phyloP scores from a whole-genome alignment of 805 yeast species.

The Ogataea ramenticola region DNA sequence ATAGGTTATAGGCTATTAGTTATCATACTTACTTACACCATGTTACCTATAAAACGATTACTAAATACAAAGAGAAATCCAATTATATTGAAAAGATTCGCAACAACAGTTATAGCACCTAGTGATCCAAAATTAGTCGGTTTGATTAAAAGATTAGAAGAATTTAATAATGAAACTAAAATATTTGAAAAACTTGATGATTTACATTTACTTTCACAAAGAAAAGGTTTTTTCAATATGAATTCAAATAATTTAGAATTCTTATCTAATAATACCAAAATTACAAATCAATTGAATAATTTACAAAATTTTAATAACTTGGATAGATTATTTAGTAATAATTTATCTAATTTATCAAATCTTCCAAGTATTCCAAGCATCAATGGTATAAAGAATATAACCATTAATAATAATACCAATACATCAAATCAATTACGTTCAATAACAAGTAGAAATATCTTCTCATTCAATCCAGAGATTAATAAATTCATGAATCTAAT shows the following conservation, averaged over 20 bases:
- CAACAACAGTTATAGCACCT: constrained; percentile 19
- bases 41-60: too few species aligned
- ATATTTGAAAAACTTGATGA: constrained; percentile 25
- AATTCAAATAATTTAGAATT: constrained; percentile 23
- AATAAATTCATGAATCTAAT: constrained; percentile 20
- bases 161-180: constrained; percentile 17
- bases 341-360: neutral
- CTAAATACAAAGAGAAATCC: too few species aligned
- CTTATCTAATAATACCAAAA: constrained; percentile 18
- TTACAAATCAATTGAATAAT: constrained; percentile 17
- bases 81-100: constrained; percentile 15
- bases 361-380: neutral
- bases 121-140: constrained; percentile 23
- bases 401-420: neutral
- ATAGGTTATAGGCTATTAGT: too few species aligned
- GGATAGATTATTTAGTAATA: constrained; percentile 15
- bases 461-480: constrained; percentile 13
- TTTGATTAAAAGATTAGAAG: constrained; percentile 21
- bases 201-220: constrained; percentile 22
- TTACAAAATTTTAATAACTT: constrained; percentile 22
- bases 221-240: constrained; percentile 25
- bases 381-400: neutral
- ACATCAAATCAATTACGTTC: neutral
- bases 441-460: neutral
- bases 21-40: too few species aligned